Evolutionary conservation across 441 rosid species (phyloP).

Genomic region (Jatropha multifida): DNA sequence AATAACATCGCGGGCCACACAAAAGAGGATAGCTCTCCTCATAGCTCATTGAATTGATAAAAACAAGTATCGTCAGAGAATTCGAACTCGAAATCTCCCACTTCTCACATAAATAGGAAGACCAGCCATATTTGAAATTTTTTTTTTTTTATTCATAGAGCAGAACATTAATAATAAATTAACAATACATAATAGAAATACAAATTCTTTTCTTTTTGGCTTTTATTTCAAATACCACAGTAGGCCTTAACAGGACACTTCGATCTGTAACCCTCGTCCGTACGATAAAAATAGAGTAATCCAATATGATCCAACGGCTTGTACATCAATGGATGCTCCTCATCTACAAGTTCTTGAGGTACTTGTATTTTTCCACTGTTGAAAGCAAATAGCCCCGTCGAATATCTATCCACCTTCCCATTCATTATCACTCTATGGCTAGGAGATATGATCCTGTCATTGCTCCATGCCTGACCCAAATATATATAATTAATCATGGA

Average conservation of each 20-base stretch:
- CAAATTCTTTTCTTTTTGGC: background rate
- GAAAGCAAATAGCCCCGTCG: conserved; percentile 44
- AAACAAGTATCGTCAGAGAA: too few relatives aligned
- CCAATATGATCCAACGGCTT: conserved; percentile 52
- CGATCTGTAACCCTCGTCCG: conserved; percentile 47
- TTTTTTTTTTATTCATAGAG: too few relatives aligned
- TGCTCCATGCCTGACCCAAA: conserved; percentile 48
- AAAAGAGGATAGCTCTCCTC: too few relatives aligned
- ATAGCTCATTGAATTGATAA: too few relatives aligned
- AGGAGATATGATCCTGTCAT: conserved; percentile 48
- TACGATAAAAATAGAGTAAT: conserved; percentile 40
- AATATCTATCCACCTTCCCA: conserved; percentile 41
- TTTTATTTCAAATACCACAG: conserved; percentile 35
- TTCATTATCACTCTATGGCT: conserved; percentile 46
- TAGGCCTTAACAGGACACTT: conserved; percentile 49
- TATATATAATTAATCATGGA: too few relatives aligned
- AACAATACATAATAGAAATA: too few relatives aligned
- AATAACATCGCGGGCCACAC: too few relatives aligned
- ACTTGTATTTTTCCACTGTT: conserved; percentile 37
- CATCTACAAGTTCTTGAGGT: conserved; percentile 45
- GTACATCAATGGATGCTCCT: conserved; percentile 47
- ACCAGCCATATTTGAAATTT: too few relatives aligned
- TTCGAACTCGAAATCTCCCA: too few relatives aligned
- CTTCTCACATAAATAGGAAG: too few relatives aligned
- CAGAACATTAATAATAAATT: too few relatives aligned